phyloP scores from a whole-genome alignment of 352 stramenopile genomes.

The Phytophthora sojae region DNA sequence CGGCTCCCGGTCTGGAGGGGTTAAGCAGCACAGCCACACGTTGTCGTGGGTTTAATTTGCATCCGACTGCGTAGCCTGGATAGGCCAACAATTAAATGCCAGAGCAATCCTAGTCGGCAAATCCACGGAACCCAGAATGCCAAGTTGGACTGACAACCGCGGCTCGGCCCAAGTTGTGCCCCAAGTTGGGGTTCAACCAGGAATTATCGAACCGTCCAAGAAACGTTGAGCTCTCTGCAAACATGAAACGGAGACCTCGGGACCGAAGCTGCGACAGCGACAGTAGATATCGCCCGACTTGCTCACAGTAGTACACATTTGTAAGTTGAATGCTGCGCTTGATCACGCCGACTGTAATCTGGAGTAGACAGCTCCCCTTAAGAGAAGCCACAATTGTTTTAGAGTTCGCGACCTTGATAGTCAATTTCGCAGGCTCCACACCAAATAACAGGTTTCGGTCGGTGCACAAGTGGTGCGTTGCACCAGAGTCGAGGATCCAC shows the following conservation, averaged over 20 bases:
- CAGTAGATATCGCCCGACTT: background rate
- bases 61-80: too few relatives aligned
- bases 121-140: too few relatives aligned
- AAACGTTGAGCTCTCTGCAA: background rate
- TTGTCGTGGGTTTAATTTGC: too few relatives aligned
- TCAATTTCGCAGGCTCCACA: conserved; percentile 1
- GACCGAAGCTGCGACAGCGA: background rate
- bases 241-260: background rate
- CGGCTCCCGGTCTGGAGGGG: too few relatives aligned
- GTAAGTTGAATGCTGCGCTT: conserved; percentile 11
- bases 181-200: too few relatives aligned
- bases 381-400: conserved; percentile 3
- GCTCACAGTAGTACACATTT: conserved; percentile 6
- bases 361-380: conserved; percentile 8
- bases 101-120: too few relatives aligned
- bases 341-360: background rate
- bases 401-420: conserved; percentile 18
- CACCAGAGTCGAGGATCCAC: background rate
- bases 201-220: too few relatives aligned
- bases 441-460: background rate
- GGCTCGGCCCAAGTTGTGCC: too few relatives aligned
- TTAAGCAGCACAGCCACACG: too few relatives aligned
- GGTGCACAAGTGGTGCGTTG: background rate
- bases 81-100: too few relatives aligned
- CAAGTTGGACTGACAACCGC: too few relatives aligned